Percentiles rank a stretch among this genome's conserved stretches.
Evolutionary conservation across 108 stramenopile genomes (phyloP).

Genomic region (Seminavis robusta): DNA sequence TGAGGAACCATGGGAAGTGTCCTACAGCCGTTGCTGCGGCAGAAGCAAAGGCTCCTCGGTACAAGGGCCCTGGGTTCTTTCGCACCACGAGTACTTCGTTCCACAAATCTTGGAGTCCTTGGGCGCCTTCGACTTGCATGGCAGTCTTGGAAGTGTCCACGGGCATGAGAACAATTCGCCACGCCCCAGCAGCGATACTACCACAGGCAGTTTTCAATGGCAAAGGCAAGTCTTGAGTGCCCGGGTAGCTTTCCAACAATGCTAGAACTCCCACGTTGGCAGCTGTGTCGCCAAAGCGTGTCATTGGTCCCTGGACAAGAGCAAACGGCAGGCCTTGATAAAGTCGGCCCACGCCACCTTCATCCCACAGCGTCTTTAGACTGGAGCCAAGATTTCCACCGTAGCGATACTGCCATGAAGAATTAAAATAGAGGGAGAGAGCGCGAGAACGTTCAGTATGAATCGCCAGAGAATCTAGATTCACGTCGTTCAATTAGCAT

Average conservation of each 20-base stretch:
- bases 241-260: slow-evolving; percentile 63
- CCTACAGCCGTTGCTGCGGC: slow-evolving; percentile 82
- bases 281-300: slow-evolving; percentile 95
- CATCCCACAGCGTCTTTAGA: slow-evolving; percentile 73
- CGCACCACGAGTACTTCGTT: slow-evolving; percentile 20
- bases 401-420: slow-evolving; percentile 83
- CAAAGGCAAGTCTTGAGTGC: slow-evolving; percentile 56
- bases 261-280: slow-evolving; percentile 93
- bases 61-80: slow-evolving; percentile 63
- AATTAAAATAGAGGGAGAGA: no score
- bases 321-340: slow-evolving; percentile 93
- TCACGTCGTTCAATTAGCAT: no score
- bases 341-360: slow-evolving; percentile 88
- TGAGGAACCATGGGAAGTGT: slow-evolving; percentile 79
- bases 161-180: slow-evolving; percentile 90
- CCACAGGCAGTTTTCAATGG: slow-evolving; percentile 76
- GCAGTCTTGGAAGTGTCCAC: slow-evolving; percentile 95
- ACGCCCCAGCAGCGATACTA: slow-evolving; percentile 72
- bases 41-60: slow-evolving; percentile 78
- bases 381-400: slow-evolving; percentile 59
- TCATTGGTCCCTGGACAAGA: slow-evolving; percentile 88
- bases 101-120: slow-evolving; percentile 47
- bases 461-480: no score
- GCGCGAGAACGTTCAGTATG: no score
- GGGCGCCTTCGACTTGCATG: slow-evolving; percentile 86